Evolutionary conservation across 2,329 filamentous ascomycete genomes (phyloP).

Genomic region (Raffaelea albimanens): DNA sequence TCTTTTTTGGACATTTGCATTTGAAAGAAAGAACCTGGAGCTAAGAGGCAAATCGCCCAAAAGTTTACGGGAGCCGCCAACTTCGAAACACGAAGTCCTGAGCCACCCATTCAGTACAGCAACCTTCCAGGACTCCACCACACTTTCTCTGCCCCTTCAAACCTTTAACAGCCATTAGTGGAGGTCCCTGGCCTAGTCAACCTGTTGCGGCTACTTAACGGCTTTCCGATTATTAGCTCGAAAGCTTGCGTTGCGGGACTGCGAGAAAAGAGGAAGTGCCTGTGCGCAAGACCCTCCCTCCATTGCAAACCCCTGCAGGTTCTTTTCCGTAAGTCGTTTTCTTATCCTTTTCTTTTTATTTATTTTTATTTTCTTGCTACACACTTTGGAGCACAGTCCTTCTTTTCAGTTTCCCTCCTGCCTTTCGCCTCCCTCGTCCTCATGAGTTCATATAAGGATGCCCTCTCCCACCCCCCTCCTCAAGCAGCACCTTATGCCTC

Average conservation of each 20-base stretch:
- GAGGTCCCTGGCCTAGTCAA: conserved; percentile 12
- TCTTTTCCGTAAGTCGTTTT: conserved; percentile 8
- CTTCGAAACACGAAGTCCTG: conserved; percentile 3
- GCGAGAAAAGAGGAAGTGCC: conserved; percentile 3
- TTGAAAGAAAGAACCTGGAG: not conserved
- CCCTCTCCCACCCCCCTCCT: conserved; percentile 2
- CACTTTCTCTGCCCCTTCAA: conserved; percentile 12
- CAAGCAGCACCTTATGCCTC: conserved; percentile 1
- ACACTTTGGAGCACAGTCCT: conserved; percentile 1
- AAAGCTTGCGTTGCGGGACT: conserved; percentile 5
- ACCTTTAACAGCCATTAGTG: conserved; percentile 12
- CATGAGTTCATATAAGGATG: conserved; percentile 10
- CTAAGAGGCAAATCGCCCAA: not conserved
- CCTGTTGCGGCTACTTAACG: conserved; percentile 10
- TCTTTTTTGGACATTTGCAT: not conserved
- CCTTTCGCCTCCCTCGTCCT: conserved; percentile 1
- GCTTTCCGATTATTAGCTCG: conserved; percentile 8
- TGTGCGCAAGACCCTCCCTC: conserved; percentile 10
- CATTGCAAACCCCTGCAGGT: conserved; percentile 4
- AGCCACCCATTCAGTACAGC: conserved; percentile 1
- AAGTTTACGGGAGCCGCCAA: not conserved
- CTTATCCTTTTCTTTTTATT: not conserved
- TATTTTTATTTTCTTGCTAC: not conserved
- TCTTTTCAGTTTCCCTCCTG: not conserved
- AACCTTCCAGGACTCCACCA: conserved; percentile 6